Conservation (phyloP, 306 rosid genomes). For the Pyrus betulifolia region DNA sequence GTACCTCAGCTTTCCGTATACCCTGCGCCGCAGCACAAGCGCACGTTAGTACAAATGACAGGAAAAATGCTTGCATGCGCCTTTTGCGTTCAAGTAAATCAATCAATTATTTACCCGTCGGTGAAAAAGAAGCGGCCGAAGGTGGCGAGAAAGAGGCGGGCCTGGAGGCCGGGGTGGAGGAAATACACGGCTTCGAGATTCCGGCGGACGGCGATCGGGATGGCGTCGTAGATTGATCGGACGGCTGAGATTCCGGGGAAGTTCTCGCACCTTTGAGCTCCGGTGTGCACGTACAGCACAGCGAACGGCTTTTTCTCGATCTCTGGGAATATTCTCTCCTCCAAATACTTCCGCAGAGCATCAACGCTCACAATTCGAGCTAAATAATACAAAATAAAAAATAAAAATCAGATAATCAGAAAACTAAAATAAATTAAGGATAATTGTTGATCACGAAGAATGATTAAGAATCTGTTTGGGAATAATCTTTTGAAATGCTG, state of each 20-base stretch:
- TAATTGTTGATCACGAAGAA: not conserved
- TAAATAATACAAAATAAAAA: conserved; percentile 6
- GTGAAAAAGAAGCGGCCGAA: conserved; percentile 79
- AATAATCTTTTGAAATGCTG: too few species aligned
- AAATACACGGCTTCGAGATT: conserved; percentile 78
- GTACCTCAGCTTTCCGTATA: conserved; percentile 73
- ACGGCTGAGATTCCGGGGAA: conserved; percentile 77
- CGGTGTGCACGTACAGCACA: conserved; percentile 73
- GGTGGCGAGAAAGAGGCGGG: conserved; percentile 86
- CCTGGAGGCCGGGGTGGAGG: conserved; percentile 72
- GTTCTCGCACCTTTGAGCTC: conserved; percentile 70
- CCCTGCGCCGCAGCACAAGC: conserved; percentile 33
- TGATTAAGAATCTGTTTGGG: not conserved
- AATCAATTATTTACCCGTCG: conserved; percentile 43
- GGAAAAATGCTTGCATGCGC: not conserved
- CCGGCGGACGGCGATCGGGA: conserved; percentile 57
- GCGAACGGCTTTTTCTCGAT: conserved; percentile 52
- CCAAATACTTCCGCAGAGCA: conserved; percentile 54
- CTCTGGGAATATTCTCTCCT: conserved; percentile 62
- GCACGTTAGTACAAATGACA: not conserved
- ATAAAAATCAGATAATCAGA: not conserved
- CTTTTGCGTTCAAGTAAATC: not conserved
- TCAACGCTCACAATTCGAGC: conserved; percentile 64
- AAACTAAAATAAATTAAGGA: not conserved
- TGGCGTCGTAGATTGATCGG: conserved; percentile 72